A percentile compares a stretch with the other conserved stretches of the same genome.
phyloP scores from a whole-genome alignment of 2,329 filamentous ascomycete genomes.

The Ophidiomyces ophidiicola region DNA sequence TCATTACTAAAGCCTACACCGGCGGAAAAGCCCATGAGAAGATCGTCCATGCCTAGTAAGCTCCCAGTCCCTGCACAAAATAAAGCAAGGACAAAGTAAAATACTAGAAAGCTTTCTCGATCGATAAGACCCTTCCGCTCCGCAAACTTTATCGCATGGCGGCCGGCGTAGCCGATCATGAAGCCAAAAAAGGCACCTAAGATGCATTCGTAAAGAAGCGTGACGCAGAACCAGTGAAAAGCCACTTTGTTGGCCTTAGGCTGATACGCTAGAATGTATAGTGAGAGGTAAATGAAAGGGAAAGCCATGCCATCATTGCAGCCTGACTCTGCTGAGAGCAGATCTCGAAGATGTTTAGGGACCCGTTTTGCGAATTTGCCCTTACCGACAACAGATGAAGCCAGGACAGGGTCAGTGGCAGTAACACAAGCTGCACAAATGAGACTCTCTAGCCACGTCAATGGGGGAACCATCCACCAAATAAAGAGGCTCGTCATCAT shows the following conservation, averaged over 20 bases:
- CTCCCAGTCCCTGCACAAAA: slow-evolving; percentile 93
- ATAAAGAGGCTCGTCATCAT: slow-evolving; percentile 77
- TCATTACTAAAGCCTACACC: slow-evolving; percentile 99
- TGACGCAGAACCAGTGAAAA: slow-evolving; percentile 78
- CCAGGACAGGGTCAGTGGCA: slow-evolving; percentile 90
- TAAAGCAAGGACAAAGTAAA: slow-evolving; percentile 92
- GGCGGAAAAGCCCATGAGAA: slow-evolving; percentile 85
- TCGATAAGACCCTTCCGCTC: slow-evolving; percentile 81
- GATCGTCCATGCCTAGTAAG: slow-evolving; percentile 80
- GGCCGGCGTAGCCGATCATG: slow-evolving; percentile 71
- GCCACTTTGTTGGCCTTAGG: slow-evolving; percentile 56
- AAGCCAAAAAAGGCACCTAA: slow-evolving; percentile 88
- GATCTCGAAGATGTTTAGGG: slow-evolving; percentile 89
- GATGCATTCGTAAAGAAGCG: slow-evolving; percentile 88
- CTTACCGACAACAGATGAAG: slow-evolving; percentile 95
- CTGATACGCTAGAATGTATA: slow-evolving; percentile 79
- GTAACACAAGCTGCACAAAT: slow-evolving; percentile 86
- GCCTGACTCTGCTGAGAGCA: slow-evolving; percentile 90
- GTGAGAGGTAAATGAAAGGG: slow-evolving; percentile 83
- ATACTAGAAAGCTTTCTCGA: slow-evolving; percentile 92
- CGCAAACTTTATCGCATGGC: slow-evolving; percentile 78
- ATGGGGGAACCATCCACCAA: slow-evolving; percentile 70
- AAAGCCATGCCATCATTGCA: slow-evolving; percentile 99
- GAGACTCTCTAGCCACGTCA: slow-evolving; percentile 83
- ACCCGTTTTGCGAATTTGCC: slow-evolving; percentile 97